Evolutionary conservation across 495 filamentous ascomycete genomes (phyloP).

Genomic region (Usnea hakonensis): DNA sequence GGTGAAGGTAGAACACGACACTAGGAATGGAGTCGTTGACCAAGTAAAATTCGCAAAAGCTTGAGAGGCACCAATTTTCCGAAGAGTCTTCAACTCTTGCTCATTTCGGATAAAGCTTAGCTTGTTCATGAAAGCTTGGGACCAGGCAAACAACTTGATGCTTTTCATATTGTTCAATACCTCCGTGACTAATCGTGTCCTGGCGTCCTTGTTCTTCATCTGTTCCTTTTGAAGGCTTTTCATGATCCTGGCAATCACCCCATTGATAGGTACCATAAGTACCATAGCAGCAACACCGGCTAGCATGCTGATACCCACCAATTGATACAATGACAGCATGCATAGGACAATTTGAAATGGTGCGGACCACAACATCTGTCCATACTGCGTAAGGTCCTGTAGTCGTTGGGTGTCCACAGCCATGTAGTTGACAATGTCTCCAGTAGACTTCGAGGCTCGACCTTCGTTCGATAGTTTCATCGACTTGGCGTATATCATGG

Average conservation of each 20-base stretch:
- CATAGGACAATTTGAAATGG: slow-evolving; percentile 94
- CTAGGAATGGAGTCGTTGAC: slow-evolving; percentile 98
- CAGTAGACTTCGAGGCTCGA: slow-evolving; percentile 80
- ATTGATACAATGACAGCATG: slow-evolving; percentile 89
- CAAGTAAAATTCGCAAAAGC: slow-evolving; percentile 96
- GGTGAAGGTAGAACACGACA: slow-evolving; percentile 93
- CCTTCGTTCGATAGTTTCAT: slow-evolving; percentile 90
- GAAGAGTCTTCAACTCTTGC: slow-evolving; percentile 85
- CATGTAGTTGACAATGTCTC: slow-evolving; percentile 99
- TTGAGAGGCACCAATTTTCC: slow-evolving; percentile 90
- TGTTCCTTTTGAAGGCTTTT: slow-evolving; percentile 89
- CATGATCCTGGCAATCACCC: slow-evolving; percentile 85
- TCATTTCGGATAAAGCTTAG: slow-evolving; percentile 93
- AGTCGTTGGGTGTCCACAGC: slow-evolving; percentile 93
- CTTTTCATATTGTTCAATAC: slow-evolving; percentile 99
- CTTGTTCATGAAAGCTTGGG: slow-evolving; percentile 92
- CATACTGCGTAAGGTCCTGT: slow-evolving; percentile 91
- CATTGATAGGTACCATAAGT: slow-evolving; percentile 95
- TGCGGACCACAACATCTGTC: slow-evolving; percentile 89
- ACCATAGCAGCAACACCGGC: slow-evolving; percentile 97
- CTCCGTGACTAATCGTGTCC: slow-evolving; percentile 90
- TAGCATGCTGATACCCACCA: slow-evolving; percentile 89
- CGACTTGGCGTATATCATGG: slow-evolving; percentile 87
- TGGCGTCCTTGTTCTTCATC: slow-evolving; percentile 98
- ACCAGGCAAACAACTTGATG: slow-evolving; percentile 98